These are phyloP conservation scores for Tubosaeta sp. DNA, from an alignment of 768 basidiomycete genomes.

Conservation along the genomic window DNA sequence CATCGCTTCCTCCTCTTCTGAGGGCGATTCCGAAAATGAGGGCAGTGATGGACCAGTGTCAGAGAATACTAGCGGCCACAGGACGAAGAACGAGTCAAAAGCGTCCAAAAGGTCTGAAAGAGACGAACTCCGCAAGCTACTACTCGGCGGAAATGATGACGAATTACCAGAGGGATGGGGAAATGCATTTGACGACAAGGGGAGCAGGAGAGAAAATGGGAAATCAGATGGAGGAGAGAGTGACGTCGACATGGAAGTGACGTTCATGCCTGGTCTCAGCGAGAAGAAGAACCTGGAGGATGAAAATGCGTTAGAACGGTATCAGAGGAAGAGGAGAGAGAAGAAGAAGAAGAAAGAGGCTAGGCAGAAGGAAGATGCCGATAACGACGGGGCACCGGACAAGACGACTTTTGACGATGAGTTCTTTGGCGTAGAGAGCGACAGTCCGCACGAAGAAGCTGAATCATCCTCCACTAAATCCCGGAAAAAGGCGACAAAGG, in stretches of 20 bases:
- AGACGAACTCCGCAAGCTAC: slow-evolving; percentile 70
- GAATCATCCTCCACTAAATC: slow-evolving; percentile 17
- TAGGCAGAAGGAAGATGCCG: slow-evolving; percentile 36
- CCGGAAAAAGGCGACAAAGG: slow-evolving; percentile 21
- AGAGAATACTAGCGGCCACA: slow-evolving; percentile 1
- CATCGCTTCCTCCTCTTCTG: slow-evolving; percentile 67
- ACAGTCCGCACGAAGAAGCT: slow-evolving; percentile 26
- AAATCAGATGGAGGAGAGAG: slow-evolving; percentile 19
- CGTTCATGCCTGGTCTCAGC: slow-evolving; percentile 83
- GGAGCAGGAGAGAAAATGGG: not conserved
- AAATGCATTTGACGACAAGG: slow-evolving; percentile 30
- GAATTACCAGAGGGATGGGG: slow-evolving; percentile 86
- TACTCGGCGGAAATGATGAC: slow-evolving; percentile 64
- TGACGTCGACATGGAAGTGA: slow-evolving; percentile 90
- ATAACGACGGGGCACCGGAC: slow-evolving; percentile 18
- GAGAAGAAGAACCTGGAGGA: slow-evolving; percentile 49
- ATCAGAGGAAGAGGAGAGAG: slow-evolving; percentile 87
- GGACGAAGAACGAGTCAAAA: slow-evolving; percentile 17
- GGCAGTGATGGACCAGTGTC: not conserved
- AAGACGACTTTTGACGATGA: slow-evolving; percentile 49
- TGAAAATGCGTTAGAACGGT: slow-evolving; percentile 88
- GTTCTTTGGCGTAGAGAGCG: slow-evolving; percentile 61
- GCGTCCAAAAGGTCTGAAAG: slow-evolving; percentile 43
- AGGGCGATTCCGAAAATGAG: slow-evolving; percentile 41
- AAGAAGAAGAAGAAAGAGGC: slow-evolving; percentile 76